Evolutionary conservation across 2,329 filamentous ascomycete species (phyloP).

Genomic region (Penicillium brasilianum): DNA sequence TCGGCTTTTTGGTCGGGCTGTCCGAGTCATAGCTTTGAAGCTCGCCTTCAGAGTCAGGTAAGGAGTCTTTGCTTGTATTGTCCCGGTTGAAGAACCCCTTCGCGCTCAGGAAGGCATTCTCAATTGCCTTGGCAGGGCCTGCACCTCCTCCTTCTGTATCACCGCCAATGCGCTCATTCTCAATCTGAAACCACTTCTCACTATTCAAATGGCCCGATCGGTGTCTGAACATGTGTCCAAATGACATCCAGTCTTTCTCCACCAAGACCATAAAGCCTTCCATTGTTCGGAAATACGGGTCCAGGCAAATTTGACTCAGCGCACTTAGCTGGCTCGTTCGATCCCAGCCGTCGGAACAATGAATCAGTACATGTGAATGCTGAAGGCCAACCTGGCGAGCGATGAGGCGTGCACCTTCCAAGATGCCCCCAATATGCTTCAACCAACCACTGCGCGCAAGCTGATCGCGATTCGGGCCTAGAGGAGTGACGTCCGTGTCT

Average conservation of each 20-base stretch:
- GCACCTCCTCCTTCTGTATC: slow-evolving; percentile 52
- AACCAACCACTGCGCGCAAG: slow-evolving; percentile 88
- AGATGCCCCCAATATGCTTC: slow-evolving; percentile 80
- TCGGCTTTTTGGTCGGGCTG: slow-evolving; percentile 44
- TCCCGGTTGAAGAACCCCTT: slow-evolving; percentile 89
- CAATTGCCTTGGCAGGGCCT: slow-evolving; percentile 69
- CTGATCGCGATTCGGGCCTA: slow-evolving; percentile 80
- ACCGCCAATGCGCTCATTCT: slow-evolving; percentile 76
- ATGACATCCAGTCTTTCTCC: slow-evolving; percentile 97
- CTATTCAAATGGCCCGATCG: slow-evolving; percentile 86
- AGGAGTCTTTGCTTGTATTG: slow-evolving; percentile 67
- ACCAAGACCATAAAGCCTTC: slow-evolving; percentile 93
- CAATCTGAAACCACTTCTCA: slow-evolving; percentile 91
- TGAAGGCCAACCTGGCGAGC: slow-evolving; percentile 86
- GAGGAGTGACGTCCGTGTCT: slow-evolving; percentile 83
- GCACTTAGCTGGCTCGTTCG: slow-evolving; percentile 93
- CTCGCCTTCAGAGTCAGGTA: slow-evolving; percentile 66
- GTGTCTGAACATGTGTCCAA: slow-evolving; percentile 96
- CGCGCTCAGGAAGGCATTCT: slow-evolving; percentile 82
- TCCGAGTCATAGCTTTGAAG: slow-evolving; percentile 56
- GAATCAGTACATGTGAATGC: slow-evolving; percentile 93
- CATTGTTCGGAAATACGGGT: slow-evolving; percentile 92
- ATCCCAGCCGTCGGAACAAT: slow-evolving; percentile 99
- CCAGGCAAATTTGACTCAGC: slow-evolving; percentile 87
- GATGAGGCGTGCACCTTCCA: slow-evolving; percentile 84